Evolutionary conservation across 1,139 yeast genomes (phyloP).

Genomic region (Debaryomyces fabryi): DNA sequence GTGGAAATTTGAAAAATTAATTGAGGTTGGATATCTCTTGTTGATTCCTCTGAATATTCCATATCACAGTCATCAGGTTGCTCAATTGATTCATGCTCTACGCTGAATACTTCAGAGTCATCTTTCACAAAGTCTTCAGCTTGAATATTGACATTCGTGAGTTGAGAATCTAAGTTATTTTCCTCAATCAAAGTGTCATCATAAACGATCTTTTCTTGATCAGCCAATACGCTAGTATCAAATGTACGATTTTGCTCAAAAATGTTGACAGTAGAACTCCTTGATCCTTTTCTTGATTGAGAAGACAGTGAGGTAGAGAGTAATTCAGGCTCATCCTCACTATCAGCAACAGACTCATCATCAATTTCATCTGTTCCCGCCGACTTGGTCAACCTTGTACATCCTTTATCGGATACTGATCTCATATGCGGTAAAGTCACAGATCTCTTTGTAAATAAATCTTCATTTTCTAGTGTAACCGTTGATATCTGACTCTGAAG

Average conservation of each 20-base stretch:
- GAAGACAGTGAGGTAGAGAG: conserved; percentile 5
- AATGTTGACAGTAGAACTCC: neutral
- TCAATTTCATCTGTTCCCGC: neutral
- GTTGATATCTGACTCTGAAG: conserved; percentile 8
- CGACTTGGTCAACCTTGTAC: neutral
- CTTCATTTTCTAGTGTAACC: neutral
- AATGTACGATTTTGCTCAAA: neutral
- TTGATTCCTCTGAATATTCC: neutral
- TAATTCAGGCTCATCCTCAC: conserved; percentile 18
- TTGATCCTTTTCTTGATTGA: neutral
- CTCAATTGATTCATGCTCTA: neutral
- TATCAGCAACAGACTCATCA: conserved; percentile 14
- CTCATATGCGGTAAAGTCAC: neutral
- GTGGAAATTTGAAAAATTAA: neutral
- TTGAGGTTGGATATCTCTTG: neutral
- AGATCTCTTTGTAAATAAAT: neutral
- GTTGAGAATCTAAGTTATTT: conserved; percentile 3
- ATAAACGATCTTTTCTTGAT: neutral
- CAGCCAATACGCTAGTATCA: neutral
- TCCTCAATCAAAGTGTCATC: neutral
- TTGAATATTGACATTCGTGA: conserved; percentile 6
- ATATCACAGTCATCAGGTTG: neutral
- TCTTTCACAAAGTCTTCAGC: conserved; percentile 2
- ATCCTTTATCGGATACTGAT: too few species aligned
- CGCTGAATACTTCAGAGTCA: neutral